A percentile compares a stretch with the other conserved stretches of the same genome.
These are phyloP conservation scores for Colletotrichum sublineola DNA, from an alignment of 2,329 filamentous ascomycete species.

Conservation along the genomic window DNA sequence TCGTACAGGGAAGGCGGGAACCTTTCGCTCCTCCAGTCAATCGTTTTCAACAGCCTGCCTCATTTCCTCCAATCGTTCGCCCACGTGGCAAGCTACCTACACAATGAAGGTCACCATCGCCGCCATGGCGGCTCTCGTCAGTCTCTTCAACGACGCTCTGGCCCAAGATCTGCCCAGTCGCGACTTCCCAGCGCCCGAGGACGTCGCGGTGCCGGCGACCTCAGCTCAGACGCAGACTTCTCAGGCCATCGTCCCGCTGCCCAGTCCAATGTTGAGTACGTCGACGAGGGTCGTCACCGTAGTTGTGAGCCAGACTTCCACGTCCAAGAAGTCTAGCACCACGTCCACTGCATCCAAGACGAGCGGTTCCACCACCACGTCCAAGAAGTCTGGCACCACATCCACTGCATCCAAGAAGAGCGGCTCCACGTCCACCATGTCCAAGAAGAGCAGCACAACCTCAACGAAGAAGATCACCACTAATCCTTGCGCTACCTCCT, in stretches of 20 bases:
- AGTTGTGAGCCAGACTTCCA: not conserved
- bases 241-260: not conserved
- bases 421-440: not conserved
- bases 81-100: not conserved
- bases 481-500: not conserved
- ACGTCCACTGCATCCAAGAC: too few species aligned
- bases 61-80: conserved; percentile 15
- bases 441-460: not conserved
- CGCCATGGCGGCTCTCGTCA: conserved; percentile 34
- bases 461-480: not conserved
- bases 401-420: not conserved
- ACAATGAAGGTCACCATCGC: conserved; percentile 36
- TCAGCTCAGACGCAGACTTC: not conserved
- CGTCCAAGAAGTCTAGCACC: not conserved
- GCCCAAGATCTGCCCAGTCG: not conserved
- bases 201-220: conserved; percentile 5
- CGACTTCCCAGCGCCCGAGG: conserved; percentile 25
- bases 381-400: not conserved
- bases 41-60: conserved; percentile 17
- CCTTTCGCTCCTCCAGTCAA: conserved; percentile 36
- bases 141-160: conserved; percentile 9
- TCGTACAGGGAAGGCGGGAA: conserved; percentile 31
- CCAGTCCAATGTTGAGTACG: not conserved
- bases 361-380: too few species aligned
- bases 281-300: not conserved